Percentiles rank a stretch among this genome's conserved stretches.
These are phyloP conservation scores for Pythium aquatile DNA, from an alignment of 352 stramenopile species.

Conservation along the genomic window DNA sequence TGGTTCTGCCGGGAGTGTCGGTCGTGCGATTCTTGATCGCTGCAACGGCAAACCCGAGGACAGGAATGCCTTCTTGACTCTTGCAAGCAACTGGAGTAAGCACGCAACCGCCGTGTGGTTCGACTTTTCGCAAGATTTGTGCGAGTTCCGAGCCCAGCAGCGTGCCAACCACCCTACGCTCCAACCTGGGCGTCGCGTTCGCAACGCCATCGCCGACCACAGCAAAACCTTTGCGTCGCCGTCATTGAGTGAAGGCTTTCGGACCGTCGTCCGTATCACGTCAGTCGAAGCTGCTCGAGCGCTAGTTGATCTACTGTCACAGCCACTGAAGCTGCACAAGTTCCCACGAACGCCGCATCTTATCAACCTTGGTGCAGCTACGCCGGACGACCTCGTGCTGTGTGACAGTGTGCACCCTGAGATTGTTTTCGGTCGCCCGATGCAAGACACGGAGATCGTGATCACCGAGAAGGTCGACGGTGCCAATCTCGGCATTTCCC, in stretches of 20 bases:
- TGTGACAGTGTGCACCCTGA: slow-evolving; percentile 18
- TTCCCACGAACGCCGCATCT: slow-evolving; percentile 65
- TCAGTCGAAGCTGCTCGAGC: slow-evolving; percentile 43
- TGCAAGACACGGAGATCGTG: slow-evolving; percentile 36
- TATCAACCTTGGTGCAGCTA: slow-evolving; percentile 54
- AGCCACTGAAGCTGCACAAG: slow-evolving; percentile 47
- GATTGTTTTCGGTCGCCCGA: slow-evolving; percentile 13
- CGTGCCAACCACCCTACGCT: slow-evolving; percentile 45
- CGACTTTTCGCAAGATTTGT: slow-evolving; percentile 42
- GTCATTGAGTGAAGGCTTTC: slow-evolving; percentile 46
- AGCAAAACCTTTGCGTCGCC: slow-evolving; percentile 38
- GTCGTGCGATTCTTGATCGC: slow-evolving; percentile 49
- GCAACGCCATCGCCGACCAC: slow-evolving; percentile 44
- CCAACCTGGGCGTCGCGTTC: slow-evolving; percentile 40
- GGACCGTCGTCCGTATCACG: slow-evolving; percentile 46
- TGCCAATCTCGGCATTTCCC: slow-evolving; percentile 79
- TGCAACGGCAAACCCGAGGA: slow-evolving; percentile 53
- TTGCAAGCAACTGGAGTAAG: slow-evolving; percentile 45
- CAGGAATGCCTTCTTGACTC: slow-evolving; percentile 39
- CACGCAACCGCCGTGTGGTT: slow-evolving; percentile 68
- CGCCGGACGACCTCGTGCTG: slow-evolving; percentile 52
- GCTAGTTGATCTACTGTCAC: slow-evolving; percentile 35
- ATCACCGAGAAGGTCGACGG: slow-evolving; percentile 86
- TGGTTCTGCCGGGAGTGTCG: slow-evolving; percentile 8
- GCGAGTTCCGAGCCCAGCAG: slow-evolving; percentile 44